phyloP scores from a whole-genome alignment of 495 filamentous ascomycete genomes.

The Podospora didyma region DNA sequence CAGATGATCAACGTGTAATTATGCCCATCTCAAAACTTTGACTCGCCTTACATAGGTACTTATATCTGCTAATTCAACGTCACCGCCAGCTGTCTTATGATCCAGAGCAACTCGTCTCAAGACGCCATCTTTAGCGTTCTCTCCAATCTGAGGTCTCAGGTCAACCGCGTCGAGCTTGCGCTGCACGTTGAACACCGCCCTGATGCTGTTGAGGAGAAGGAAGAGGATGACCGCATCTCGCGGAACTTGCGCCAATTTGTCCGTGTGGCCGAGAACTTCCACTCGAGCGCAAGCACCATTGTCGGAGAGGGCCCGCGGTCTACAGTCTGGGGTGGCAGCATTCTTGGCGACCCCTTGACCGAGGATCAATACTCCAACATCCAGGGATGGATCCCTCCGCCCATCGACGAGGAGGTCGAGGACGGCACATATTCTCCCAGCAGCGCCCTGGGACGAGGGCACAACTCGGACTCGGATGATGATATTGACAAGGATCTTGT shows the following conservation, averaged over 20 bases:
- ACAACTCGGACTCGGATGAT: background rate
- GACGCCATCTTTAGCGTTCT: background rate
- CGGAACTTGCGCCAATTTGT: background rate
- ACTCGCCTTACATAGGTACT: too few relatives aligned
- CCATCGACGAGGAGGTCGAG: background rate
- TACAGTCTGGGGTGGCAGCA: background rate
- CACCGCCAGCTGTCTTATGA: background rate
- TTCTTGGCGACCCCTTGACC: background rate
- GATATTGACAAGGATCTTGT: background rate
- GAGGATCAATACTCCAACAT: background rate
- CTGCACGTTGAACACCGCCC: background rate
- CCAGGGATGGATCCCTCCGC: background rate
- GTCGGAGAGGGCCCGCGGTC: background rate
- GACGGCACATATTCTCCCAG: background rate
- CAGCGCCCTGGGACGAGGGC: background rate
- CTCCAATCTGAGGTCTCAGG: background rate
- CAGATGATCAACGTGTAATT: slow-evolving; percentile 1
- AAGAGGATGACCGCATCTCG: background rate
- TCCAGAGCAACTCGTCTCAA: background rate
- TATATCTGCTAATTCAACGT: background rate
- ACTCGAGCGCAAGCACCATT: background rate
- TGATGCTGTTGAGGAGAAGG: background rate
- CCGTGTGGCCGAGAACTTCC: background rate
- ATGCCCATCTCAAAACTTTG: background rate
- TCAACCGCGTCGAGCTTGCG: background rate